Evolutionary conservation across 2,329 filamentous ascomycete genomes (phyloP), one percentile per base, ranked within the genome.

Genomic region (Clonostachys solani): DNA sequence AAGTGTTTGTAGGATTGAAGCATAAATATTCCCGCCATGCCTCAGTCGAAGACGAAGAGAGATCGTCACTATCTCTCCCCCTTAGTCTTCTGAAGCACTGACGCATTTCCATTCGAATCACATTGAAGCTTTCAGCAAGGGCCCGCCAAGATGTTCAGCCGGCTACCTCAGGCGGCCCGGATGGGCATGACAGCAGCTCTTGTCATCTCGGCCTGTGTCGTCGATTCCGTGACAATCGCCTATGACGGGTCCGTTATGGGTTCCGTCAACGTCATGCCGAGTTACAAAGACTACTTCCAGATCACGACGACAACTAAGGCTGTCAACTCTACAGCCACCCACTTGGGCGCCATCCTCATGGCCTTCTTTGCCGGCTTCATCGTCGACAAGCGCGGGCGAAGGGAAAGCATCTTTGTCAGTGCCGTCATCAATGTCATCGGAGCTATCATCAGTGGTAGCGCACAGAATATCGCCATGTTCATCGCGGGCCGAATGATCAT

Each of bases 221-320:
- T 59, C 42, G 57, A 60, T 48, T 58, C 57, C 9, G 55, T 58
- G 7, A 54, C 52, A 9, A 42, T 47, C 33, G 65, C 69, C 18
- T 73, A 74, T 45, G 72, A 77, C 48, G 69, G 70, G 3, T 77
- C 73, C 4, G 75, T 81, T 64, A 65, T 80, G 60, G 80, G 81
- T 49, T 77, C 75, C 0, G 66, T 83, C 19, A 77, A 80, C 49
- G 81, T 83, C 49, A 57, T 83, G 15, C 76, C 77, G 0, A 72
- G 70, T 0, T 83, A 82, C 56, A 72, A 67, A 0, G 66, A 77
- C 37, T 83, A 81, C 56, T 82, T 83, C 61, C 53, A 69, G 5
- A 69, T 82, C 9, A 80, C 63, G n/a, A 58, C 72, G 1, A 71
- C 74, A 0, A 80, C 77, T 0, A 74, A 68, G 0, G 75, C 73